These are phyloP conservation scores for Arthroderma sp. DNA, from an alignment of 2,329 filamentous ascomycete species.

Conservation along the genomic window DNA sequence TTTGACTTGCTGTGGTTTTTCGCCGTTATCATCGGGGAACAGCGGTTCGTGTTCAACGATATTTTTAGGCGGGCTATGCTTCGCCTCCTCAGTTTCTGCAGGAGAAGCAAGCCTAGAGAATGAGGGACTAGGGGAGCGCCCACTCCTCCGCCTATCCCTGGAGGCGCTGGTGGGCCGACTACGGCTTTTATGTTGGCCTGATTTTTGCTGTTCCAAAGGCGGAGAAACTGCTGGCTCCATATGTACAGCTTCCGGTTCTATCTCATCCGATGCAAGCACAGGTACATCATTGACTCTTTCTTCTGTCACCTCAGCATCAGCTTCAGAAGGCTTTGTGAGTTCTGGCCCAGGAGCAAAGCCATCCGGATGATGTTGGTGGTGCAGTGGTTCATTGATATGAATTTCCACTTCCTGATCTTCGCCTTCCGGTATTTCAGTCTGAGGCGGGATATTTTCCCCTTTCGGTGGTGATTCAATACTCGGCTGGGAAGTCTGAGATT, in stretches of 20 bases:
- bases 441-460: conserved; percentile 33
- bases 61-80: conserved; percentile 61
- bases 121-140: conserved; percentile 41
- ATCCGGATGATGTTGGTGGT: conserved; percentile 30
- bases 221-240: conserved; percentile 75
- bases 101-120: conserved; percentile 43
- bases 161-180: conserved; percentile 43
- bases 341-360: conserved; percentile 42
- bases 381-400: conserved; percentile 58
- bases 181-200: conserved; percentile 38
- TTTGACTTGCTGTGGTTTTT: conserved; percentile 39
- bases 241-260: conserved; percentile 54
- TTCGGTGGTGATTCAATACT: background rate
- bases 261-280: conserved; percentile 79
- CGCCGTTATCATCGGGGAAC: conserved; percentile 64
- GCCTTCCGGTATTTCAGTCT: conserved; percentile 6
- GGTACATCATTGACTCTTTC: conserved; percentile 54
- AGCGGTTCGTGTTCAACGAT: conserved; percentile 91
- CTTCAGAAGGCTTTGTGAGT: conserved; percentile 35
- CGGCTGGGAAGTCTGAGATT: conserved; percentile 20
- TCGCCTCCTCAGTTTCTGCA: conserved; percentile 38
- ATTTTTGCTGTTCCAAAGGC: conserved; percentile 49
- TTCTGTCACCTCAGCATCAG: conserved; percentile 31
- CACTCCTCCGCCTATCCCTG: conserved; percentile 51
- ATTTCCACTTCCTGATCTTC: conserved; percentile 34